Evolutionary conservation across 2,329 filamentous ascomycete species (phyloP).

Genomic region (Monosporascus ibericus): DNA sequence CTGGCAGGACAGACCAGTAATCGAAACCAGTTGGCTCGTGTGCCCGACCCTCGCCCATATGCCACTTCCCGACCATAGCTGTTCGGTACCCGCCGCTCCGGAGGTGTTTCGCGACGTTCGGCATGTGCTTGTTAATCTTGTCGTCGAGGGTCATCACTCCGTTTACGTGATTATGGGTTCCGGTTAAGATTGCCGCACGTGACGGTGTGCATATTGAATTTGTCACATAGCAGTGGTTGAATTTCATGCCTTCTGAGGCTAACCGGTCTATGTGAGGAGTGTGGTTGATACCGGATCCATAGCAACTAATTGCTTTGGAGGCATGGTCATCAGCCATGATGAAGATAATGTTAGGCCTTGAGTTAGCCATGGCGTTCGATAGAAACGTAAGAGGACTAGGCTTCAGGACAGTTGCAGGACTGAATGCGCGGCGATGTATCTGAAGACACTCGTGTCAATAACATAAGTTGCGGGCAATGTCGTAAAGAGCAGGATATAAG

Average conservation of each 20-base stretch:
- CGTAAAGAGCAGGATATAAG: no score
- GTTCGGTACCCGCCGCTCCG: slow-evolving; percentile 41
- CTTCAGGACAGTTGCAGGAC: no score
- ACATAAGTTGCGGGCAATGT: no score
- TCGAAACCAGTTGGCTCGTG: slow-evolving; percentile 46
- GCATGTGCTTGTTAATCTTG: slow-evolving; percentile 43
- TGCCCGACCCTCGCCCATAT: slow-evolving; percentile 39
- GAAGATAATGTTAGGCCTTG: slow-evolving; percentile 37
- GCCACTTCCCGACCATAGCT: slow-evolving; percentile 50
- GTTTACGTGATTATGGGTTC: slow-evolving; percentile 48
- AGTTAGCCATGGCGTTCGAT: no score
- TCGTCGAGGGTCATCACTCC: slow-evolving; percentile 42
- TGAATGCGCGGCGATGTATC: no score
- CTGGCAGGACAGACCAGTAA: slow-evolving; percentile 44
- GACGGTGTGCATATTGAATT: slow-evolving; percentile 49
- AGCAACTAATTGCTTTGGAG: slow-evolving; percentile 40
- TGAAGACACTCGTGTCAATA: no score
- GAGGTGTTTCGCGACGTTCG: slow-evolving; percentile 46
- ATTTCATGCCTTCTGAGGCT: slow-evolving; percentile 42
- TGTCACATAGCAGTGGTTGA: slow-evolving; percentile 49
- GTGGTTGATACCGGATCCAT: slow-evolving; percentile 44
- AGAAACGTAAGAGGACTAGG: no score
- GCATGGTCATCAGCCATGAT: slow-evolving; percentile 52
- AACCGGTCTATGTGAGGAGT: slow-evolving; percentile 46
- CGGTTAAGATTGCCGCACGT: slow-evolving; percentile 42